Evolutionary conservation across 345 rosid species (phyloP), one percentile per base, ranked within the genome.

Genomic region (Heritiera littoralis): DNA sequence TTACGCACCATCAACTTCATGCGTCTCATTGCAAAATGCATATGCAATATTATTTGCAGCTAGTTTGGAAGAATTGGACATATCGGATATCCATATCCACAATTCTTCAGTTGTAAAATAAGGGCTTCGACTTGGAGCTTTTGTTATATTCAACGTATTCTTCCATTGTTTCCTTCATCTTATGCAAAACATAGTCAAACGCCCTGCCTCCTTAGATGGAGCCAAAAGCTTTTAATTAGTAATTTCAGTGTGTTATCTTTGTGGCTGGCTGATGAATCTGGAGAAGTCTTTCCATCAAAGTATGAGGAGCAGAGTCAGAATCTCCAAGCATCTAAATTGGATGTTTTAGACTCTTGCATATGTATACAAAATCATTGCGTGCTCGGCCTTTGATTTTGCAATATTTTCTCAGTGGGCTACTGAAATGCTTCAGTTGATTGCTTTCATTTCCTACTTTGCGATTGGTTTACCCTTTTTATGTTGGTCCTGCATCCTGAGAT

Each of bases 371-470:
- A 49, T 78, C 74, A 43, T 77, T 30, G 74, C 56, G 23, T 46
- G 51, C 46, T 52, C 49, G 18, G 49, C 18, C 76, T 55, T 55
- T 72, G 48, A 54, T 18, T 30, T 72, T 72, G 49, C 64, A 35
- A 32, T 54, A 10, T 72, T 72, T 72, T 35, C 32, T 72, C 51
- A 49, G 7, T 41, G 38, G 63, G 64, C 10, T 35, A 54, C 49
- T 9, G 30, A 72, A 72, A 51, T 72, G 61, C 30, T 72, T 35
- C 76, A 55, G 54, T 4, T 52, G 41, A 71, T 30, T n/a, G 2
- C 9, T 23, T 69, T n/a, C 38, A 18, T 66, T 6, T 51, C 35
- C 17, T 18, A 11, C 2, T 72, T 52, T 55, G 7, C 12, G 10
- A 54, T 35, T 32, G 12, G 9, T 9, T 55, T 54, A 5, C 43